These are phyloP conservation scores for Lentinus brumalis DNA, from an alignment of 768 basidiomycete species.

Conservation along the genomic window DNA sequence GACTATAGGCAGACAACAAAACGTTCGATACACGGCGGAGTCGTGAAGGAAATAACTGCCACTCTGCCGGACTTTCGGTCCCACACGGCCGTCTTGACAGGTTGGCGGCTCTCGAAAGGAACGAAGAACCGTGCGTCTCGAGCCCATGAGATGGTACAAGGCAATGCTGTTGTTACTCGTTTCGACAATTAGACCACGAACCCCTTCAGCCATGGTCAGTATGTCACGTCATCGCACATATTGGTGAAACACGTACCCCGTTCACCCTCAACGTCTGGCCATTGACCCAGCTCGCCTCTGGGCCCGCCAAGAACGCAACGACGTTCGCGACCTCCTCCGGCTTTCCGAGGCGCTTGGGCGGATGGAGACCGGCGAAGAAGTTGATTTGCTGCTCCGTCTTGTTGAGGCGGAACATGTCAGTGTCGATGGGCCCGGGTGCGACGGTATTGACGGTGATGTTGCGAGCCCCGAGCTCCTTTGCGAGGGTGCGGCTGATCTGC, in stretches of 20 bases:
- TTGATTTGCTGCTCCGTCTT: constrained; percentile 51
- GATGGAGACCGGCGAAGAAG: constrained; percentile 46
- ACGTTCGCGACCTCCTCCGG: constrained; percentile 57
- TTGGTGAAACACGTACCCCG: constrained; percentile 39
- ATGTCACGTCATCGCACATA: too few species aligned
- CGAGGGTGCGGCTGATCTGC: constrained; percentile 56
- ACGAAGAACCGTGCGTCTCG: too few species aligned
- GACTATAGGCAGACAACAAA: too few species aligned
- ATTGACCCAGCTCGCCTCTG: constrained; percentile 58
- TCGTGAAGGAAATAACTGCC: too few species aligned
- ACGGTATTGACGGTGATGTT: constrained; percentile 62
- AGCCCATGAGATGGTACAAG: too few species aligned
- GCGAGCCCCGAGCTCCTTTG: constrained; percentile 55
- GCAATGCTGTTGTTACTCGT: too few species aligned
- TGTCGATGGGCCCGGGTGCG: constrained; percentile 58
- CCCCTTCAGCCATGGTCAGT: too few species aligned
- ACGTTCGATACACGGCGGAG: too few species aligned
- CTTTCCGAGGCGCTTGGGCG: constrained; percentile 46
- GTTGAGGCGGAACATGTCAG: constrained; percentile 55
- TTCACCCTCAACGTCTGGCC: constrained; percentile 60
- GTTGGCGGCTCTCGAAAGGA: too few species aligned
- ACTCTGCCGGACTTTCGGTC: too few species aligned
- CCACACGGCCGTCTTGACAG: too few species aligned
- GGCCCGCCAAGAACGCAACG: constrained; percentile 54
- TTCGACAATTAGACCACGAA: too few species aligned